These are phyloP conservation scores for Nannizziopsis arthrosporioides DNA, from an alignment of 2,329 filamentous ascomycete species.

Conservation along the genomic window DNA sequence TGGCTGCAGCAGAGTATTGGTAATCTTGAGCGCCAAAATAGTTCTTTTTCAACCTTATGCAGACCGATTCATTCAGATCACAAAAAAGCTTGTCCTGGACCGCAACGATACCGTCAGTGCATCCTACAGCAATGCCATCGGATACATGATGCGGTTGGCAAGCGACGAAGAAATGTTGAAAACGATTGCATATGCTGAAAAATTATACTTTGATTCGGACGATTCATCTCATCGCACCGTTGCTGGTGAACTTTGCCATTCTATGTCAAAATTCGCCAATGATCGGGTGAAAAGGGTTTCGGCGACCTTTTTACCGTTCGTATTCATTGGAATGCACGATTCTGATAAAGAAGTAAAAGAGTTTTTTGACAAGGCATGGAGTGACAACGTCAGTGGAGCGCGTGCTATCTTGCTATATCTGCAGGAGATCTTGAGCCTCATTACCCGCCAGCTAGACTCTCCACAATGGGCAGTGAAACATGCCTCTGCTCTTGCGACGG, in stretches of 20 bases:
- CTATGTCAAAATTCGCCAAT: conserved; percentile 73
- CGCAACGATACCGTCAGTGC: conserved; percentile 88
- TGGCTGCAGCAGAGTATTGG: conserved; percentile 73
- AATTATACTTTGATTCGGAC: conserved; percentile 70
- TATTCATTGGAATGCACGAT: conserved; percentile 81
- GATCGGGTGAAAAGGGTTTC: conserved; percentile 76
- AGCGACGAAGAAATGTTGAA: conserved; percentile 47
- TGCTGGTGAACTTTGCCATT: conserved; percentile 69
- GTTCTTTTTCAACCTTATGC: conserved; percentile 64
- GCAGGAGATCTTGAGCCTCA: conserved; percentile 63
- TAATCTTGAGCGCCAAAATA: conserved; percentile 68
- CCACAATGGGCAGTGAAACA: conserved; percentile 87
- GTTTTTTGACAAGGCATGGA: conserved; percentile 77
- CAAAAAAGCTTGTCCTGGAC: conserved; percentile 75
- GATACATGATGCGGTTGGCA: conserved; percentile 65
- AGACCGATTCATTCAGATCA: conserved; percentile 60
- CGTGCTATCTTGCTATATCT: conserved; percentile 75
- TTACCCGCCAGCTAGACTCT: conserved; percentile 58
- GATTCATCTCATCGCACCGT: conserved; percentile 64
- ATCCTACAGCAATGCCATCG: conserved; percentile 74
- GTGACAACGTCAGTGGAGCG: conserved; percentile 74
- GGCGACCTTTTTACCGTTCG: conserved; percentile 65
- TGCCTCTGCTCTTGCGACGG: conserved; percentile 68
- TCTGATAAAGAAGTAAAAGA: conserved; percentile 66
- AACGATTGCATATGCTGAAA: conserved; percentile 46